Evolutionary conservation across 2,329 filamentous ascomycete species (phyloP).

Genomic region (Cercospora beticola): DNA sequence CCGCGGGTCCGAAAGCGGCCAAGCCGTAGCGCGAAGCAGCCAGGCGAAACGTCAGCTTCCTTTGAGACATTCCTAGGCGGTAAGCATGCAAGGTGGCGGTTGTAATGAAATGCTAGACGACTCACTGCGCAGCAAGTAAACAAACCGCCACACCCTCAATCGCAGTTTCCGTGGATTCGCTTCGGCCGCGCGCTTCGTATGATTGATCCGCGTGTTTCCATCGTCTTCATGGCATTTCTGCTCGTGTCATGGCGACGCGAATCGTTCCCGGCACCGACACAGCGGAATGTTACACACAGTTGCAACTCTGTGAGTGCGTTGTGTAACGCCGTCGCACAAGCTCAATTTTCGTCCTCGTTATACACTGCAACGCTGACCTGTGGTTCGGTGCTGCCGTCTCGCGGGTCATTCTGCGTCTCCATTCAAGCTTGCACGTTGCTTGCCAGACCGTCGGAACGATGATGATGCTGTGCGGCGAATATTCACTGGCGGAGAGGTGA

Average conservation of each 20-base stretch:
- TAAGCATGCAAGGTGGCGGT: constrained; percentile 22
- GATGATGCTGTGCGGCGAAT: constrained; percentile 12
- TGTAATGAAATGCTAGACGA: constrained; percentile 32
- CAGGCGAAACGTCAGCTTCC: constrained; percentile 31
- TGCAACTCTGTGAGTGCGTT: constrained; percentile 32
- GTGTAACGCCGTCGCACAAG: constrained; percentile 26
- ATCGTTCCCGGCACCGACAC: constrained; percentile 19
- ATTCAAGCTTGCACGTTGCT: constrained; percentile 20
- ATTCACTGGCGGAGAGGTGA: not conserved
- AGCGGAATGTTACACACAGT: constrained; percentile 31
- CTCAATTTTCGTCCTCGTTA: constrained; percentile 25
- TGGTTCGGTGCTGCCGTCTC: constrained; percentile 18
- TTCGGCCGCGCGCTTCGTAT: constrained; percentile 6
- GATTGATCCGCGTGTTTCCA: constrained; percentile 18
- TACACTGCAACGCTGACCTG: constrained; percentile 16
- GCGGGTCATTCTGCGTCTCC: constrained; percentile 19
- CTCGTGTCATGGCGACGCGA: constrained; percentile 32
- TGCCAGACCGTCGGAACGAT: constrained; percentile 18
- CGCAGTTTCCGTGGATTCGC: constrained; percentile 15
- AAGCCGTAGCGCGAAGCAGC: constrained; percentile 29
- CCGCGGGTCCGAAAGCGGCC: constrained; percentile 36
- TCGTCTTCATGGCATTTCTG: constrained; percentile 24
- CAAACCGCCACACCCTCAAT: constrained; percentile 28
- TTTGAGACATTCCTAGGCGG: constrained; percentile 40
- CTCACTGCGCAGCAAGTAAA: constrained; percentile 29